Evolutionary conservation across 495 filamentous ascomycete genomes (phyloP), one percentile per base, ranked within the genome.

Genomic region (Penicillium mononematosum): DNA sequence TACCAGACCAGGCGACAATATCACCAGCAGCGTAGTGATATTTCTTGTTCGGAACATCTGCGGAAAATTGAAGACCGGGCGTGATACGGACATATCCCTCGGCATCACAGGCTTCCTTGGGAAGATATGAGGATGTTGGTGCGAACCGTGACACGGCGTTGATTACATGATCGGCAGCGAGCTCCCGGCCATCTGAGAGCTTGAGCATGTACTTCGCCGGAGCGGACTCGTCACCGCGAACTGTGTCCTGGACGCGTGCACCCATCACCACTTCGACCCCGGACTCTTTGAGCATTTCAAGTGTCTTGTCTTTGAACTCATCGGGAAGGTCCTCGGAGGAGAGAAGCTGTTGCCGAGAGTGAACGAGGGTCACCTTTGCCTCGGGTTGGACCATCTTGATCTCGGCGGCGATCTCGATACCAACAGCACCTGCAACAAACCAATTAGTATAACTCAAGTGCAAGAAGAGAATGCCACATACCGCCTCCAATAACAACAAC

Each of bases 331-430:
- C 74, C 68, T 87, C 84, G 0, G 81, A 75, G 0, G 82, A 85
- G 6, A 87, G 74, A 1, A 86, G 78, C 64, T 75, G 71, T 31
- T 68, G 70, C 1, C 81, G 73, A 1, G 84, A 86, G 68, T 87
- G 84, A 1, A 85, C 74, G 1, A 87, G 73, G 0, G 77, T 83
- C 16, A 87, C 79, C 19, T 75, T 70, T 39, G 80, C 59, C 4
- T 72, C 46, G 0, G 84, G 84, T 12, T 78, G 72, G 5, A 76
- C 58, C 22, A 73, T 59, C 59, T 83, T 84, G 31, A 86, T 66
- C 65, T 87, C 84, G 16, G 81, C 75, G 0, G 84, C 82, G 67
- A 86, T 83, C 58, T 87, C 84, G 45, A 86, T 79, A 16, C 84
- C 84, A 5, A 86, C 84, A 7, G 84, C 84, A 7, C 83, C 82